These are phyloP conservation scores for Phytophthora fragariae DNA, from an alignment of 352 stramenopile genomes.

Conservation along the genomic window DNA sequence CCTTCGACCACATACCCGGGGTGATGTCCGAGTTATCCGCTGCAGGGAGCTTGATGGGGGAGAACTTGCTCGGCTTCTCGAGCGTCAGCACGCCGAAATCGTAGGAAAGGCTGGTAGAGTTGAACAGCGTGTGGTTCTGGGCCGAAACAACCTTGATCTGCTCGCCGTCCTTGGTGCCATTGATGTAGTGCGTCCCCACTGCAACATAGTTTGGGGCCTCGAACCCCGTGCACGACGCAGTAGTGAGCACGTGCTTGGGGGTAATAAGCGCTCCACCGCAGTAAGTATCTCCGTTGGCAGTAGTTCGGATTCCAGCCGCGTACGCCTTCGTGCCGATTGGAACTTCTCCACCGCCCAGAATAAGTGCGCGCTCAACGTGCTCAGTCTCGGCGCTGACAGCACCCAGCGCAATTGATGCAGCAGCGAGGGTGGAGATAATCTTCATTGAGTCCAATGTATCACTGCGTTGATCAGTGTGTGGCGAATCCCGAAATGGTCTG, in stretches of 20 bases:
- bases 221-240: neutral
- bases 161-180: conserved; percentile 17
- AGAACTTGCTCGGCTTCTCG: conserved; percentile 31
- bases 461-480: neutral
- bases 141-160: conserved; percentile 11
- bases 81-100: conserved; percentile 52
- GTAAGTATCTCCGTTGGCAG: conserved; percentile 7
- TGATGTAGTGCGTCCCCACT: conserved; percentile 15
- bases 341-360: conserved; percentile 15
- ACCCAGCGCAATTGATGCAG: conserved; percentile 24
- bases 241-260: conserved; percentile 11
- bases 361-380: neutral
- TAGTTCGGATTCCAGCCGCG: conserved; percentile 20
- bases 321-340: conserved; percentile 43
- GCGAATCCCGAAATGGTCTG: neutral
- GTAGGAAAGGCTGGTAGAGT: conserved; percentile 32
- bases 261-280: conserved; percentile 12
- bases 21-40: conserved; percentile 37
- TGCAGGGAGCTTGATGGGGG: conserved; percentile 39
- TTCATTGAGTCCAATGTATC: neutral
- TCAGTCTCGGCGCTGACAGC: conserved; percentile 21
- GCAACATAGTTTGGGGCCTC: neutral
- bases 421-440: neutral
- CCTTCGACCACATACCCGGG: conserved; percentile 31
- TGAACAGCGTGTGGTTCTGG: conserved; percentile 20